phyloP scores from a whole-genome alignment of 495 filamentous ascomycete genomes.

The Staphylotrichum tortipilum region DNA sequence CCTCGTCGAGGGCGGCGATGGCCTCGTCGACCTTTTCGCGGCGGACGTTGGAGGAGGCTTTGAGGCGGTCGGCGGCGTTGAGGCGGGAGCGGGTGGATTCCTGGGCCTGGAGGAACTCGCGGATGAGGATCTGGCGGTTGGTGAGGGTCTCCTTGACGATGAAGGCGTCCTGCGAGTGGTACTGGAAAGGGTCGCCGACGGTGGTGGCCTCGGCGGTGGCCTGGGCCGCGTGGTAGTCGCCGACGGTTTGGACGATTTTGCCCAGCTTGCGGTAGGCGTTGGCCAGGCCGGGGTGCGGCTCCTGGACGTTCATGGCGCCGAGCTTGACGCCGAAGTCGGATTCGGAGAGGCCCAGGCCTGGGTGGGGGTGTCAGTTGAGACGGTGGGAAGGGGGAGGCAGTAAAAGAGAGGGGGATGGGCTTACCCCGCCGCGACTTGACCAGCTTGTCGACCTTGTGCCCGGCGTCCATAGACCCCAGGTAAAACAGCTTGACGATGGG shows the following conservation, averaged over 20 bases:
- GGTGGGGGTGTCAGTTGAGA: neutral
- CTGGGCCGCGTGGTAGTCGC: constrained; percentile 95
- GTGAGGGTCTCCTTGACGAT: constrained; percentile 99
- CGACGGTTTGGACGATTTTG: constrained; percentile 81
- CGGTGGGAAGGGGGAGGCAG: neutral
- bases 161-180: constrained; percentile 92
- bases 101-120: constrained; percentile 83
- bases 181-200: constrained; percentile 84
- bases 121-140: constrained; percentile 95
- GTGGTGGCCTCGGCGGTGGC: constrained; percentile 95
- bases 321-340: constrained; percentile 89
- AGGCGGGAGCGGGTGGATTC: constrained; percentile 69
- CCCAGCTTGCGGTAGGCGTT: constrained; percentile 93
- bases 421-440: constrained; percentile 88
- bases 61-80: constrained; percentile 78
- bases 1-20: constrained; percentile 79
- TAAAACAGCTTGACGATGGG: constrained; percentile 95
- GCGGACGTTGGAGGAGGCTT: constrained; percentile 70
- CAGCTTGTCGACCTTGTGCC: constrained; percentile 88
- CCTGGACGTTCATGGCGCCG: constrained; percentile 73
- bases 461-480: constrained; percentile 85
- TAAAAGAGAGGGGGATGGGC: constrained; percentile 13
- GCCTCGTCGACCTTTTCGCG: constrained; percentile 96
- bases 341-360: constrained; percentile 86
- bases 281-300: constrained; percentile 77